These are phyloP conservation scores for Cladosporium sphaerospermum DNA, from an alignment of 2,329 filamentous ascomycete species.

Conservation along the genomic window DNA sequence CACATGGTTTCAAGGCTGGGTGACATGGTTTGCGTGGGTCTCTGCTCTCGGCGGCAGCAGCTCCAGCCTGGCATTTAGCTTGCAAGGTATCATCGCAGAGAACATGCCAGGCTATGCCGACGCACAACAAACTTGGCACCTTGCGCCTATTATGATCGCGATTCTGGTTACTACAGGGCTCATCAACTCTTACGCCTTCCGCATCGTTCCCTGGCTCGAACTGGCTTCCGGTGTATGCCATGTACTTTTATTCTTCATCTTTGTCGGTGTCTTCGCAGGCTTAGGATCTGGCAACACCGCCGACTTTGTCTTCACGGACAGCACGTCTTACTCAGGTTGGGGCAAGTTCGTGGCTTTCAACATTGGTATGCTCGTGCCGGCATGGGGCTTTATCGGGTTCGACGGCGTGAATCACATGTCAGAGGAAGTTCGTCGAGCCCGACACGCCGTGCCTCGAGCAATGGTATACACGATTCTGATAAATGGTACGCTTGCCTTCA, in stretches of 20 bases:
- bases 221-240: conserved; percentile 13
- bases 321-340: conserved; percentile 5
- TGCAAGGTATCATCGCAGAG: conserved; percentile 21
- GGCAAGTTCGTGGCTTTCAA: conserved; percentile 8
- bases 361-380: conserved; percentile 9
- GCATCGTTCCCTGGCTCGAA: conserved; percentile 26
- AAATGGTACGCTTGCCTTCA: conserved; percentile 34
- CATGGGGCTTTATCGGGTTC: conserved; percentile 11
- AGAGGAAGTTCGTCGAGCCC: conserved; percentile 37
- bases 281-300: conserved; percentile 10
- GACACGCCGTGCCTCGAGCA: conserved; percentile 14
- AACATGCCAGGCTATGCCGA: conserved; percentile 26
- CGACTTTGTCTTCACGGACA: conserved; percentile 12
- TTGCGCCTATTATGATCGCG: conserved; percentile 33
- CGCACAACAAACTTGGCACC: conserved; percentile 31
- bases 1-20: conserved; percentile 29
- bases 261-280: conserved; percentile 11
- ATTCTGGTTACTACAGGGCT: conserved; percentile 28
- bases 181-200: conserved; percentile 31
- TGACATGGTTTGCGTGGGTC: conserved; percentile 38
- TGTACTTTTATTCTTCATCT: conserved; percentile 13
- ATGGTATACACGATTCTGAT: conserved; percentile 40
- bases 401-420: conserved; percentile 28
- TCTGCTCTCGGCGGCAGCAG: conserved; percentile 30
- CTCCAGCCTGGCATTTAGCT: conserved; percentile 21